These are phyloP conservation scores for Pseudogymnoascus sp. DNA, from an alignment of 2,329 filamentous ascomycete genomes.

Conservation along the genomic window DNA sequence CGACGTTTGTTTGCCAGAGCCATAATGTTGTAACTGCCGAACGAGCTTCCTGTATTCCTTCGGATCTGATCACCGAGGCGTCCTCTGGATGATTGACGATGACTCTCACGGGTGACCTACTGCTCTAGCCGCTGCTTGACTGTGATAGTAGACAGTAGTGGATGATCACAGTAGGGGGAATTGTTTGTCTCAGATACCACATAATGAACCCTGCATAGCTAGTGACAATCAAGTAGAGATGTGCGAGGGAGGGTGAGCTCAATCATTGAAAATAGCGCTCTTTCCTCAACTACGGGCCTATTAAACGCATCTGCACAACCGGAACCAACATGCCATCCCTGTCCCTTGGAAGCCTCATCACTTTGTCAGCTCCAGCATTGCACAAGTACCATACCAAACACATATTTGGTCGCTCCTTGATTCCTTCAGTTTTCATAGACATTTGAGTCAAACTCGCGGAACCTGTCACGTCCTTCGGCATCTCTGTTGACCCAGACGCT, in stretches of 20 bases:
- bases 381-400: not conserved
- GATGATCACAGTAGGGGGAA: not conserved
- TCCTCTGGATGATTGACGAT: not conserved
- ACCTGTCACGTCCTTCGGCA: slow-evolving; percentile 42
- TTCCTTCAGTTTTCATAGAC: slow-evolving; percentile 19
- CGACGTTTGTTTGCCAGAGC: not conserved
- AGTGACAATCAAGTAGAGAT: not conserved
- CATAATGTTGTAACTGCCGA: slow-evolving; percentile 3
- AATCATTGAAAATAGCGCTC: slow-evolving; percentile 1
- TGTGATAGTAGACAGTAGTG: not conserved
- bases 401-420: not conserved
- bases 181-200: slow-evolving; percentile 1
- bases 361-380: not conserved
- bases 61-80: not conserved
- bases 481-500: slow-evolving; percentile 54
- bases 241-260: not conserved
- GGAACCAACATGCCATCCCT: not conserved
- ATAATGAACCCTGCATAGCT: not conserved
- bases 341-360: not conserved
- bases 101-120: not conserved
- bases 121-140: slow-evolving; percentile 1
- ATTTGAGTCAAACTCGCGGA: slow-evolving; percentile 30
- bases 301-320: not conserved
- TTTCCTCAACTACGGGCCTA: not conserved
- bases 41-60: not conserved